phyloP scores from a whole-genome alignment of 768 basidiomycete species.

The Russula vinacea region DNA sequence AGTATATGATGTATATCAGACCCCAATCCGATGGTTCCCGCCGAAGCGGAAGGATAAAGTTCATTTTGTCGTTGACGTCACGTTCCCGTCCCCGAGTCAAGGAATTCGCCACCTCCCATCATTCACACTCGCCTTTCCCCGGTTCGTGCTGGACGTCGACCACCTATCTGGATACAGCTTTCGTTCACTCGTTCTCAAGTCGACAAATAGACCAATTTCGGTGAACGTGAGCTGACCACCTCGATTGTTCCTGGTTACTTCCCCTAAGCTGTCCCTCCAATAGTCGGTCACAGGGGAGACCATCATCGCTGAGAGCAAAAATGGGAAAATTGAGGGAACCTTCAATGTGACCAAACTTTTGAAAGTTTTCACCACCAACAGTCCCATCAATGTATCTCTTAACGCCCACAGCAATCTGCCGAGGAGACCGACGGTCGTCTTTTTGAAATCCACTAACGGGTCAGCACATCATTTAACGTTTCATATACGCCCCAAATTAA shows the following conservation, averaged over 20 bases:
- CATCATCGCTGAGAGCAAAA: slow-evolving; percentile 2
- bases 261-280: neutral
- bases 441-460: slow-evolving; percentile 5
- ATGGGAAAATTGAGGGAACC: slow-evolving; percentile 9
- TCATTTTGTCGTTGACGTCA: slow-evolving; percentile 14
- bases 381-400: neutral
- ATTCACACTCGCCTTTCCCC: neutral
- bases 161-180: slow-evolving; percentile 7
- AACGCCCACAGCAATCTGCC: neutral
- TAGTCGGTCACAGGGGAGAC: slow-evolving; percentile 5
- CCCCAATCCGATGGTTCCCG: slow-evolving; percentile 9
- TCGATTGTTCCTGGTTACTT: neutral
- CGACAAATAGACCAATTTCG: slow-evolving; percentile 8
- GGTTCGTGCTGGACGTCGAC: slow-evolving; percentile 4
- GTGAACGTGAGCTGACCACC: slow-evolving; percentile 9
- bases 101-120: neutral
- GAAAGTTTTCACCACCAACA: slow-evolving; percentile 9
- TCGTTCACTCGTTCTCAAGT: slow-evolving; percentile 4
- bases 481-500: neutral
- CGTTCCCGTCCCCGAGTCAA: slow-evolving; percentile 8
- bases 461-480: neutral
- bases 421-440: neutral
- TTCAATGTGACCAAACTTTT: slow-evolving; percentile 10
- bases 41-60: neutral
- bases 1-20: slow-evolving; percentile 10